phyloP scores from a whole-genome alignment of 352 stramenopile genomes.

The Phytophthora lateralis region DNA sequence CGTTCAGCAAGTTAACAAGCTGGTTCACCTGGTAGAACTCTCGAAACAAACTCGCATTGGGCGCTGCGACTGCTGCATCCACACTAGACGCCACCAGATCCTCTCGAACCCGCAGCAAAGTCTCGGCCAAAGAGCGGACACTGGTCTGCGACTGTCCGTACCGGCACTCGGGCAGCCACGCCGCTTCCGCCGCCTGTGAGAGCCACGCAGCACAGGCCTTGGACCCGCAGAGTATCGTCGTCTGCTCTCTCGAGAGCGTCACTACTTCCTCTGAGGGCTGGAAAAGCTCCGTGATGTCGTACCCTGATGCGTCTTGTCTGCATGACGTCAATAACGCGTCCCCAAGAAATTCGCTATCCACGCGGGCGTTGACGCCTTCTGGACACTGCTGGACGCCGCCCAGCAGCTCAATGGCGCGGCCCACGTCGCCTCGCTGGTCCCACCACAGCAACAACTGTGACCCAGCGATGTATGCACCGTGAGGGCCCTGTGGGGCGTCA shows the following conservation, averaged over 20 bases:
- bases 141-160: slow-evolving; percentile 38
- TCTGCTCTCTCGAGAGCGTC: slow-evolving; percentile 25
- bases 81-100: slow-evolving; percentile 16
- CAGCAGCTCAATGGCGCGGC: slow-evolving; percentile 16
- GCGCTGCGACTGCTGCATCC: slow-evolving; percentile 6
- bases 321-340: slow-evolving; percentile 19
- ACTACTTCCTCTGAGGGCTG: slow-evolving; percentile 10
- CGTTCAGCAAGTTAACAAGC: slow-evolving; percentile 25
- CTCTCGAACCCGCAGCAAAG: slow-evolving; percentile 32
- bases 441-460: slow-evolving; percentile 27
- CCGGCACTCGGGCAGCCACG: slow-evolving; percentile 37
- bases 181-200: slow-evolving; percentile 8
- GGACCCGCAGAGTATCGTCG: slow-evolving; percentile 29
- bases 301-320: slow-evolving; percentile 18
- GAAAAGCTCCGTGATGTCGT: slow-evolving; percentile 23
- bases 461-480: slow-evolving; percentile 16
- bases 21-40: slow-evolving; percentile 36
- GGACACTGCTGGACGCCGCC: slow-evolving; percentile 34
- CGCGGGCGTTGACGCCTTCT: slow-evolving; percentile 30
- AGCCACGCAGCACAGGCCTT: slow-evolving; percentile 33
- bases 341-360: slow-evolving; percentile 32
- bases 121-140: slow-evolving; percentile 40
- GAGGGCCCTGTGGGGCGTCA: slow-evolving; percentile 3
- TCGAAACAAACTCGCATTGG: slow-evolving; percentile 34
- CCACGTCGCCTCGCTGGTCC: slow-evolving; percentile 21